A percentile compares a stretch with the other conserved stretches of the same genome.
Evolutionary conservation across 2,329 filamentous ascomycete genomes (phyloP).

Genomic region (Xylaria multiplex): DNA sequence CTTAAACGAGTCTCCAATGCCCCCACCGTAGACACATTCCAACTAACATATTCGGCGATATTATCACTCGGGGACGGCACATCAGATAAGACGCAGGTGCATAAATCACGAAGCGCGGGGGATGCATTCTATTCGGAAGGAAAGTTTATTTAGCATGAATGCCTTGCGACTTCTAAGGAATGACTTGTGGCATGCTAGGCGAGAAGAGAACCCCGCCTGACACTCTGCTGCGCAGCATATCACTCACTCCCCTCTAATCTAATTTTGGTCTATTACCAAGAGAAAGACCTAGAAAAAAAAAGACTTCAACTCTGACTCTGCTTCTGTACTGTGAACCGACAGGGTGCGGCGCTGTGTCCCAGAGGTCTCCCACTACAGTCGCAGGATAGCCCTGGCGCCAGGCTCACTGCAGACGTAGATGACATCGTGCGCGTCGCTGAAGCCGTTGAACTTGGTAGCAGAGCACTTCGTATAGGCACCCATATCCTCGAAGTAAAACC

Average conservation of each 20-base stretch:
- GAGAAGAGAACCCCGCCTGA: conserved; percentile 18
- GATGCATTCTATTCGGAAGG: neutral
- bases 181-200: conserved; percentile 5
- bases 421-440: conserved; percentile 89
- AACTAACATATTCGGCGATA: neutral
- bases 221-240: conserved; percentile 6
- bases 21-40: neutral
- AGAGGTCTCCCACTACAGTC: conserved; percentile 38
- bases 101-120: neutral
- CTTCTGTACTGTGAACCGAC: conserved; percentile 6
- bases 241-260: conserved; percentile 23
- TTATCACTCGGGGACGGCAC: neutral
- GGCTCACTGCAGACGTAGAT: conserved; percentile 96
- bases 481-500: conserved; percentile 99
- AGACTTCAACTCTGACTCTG: neutral
- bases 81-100: neutral
- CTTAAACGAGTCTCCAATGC: neutral
- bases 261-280: conserved; percentile 28
- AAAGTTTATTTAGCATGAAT: conserved; percentile 20
- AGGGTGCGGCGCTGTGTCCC: neutral
- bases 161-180: conserved; percentile 12
- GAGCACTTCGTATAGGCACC: conserved; percentile 98
- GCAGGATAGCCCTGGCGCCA: conserved; percentile 79
- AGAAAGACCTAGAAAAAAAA: neutral
- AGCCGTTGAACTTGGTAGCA: conserved; percentile 97